These are phyloP conservation scores for Vigna mungo DNA, from an alignment of 306 rosid species.

Conservation along the genomic window DNA sequence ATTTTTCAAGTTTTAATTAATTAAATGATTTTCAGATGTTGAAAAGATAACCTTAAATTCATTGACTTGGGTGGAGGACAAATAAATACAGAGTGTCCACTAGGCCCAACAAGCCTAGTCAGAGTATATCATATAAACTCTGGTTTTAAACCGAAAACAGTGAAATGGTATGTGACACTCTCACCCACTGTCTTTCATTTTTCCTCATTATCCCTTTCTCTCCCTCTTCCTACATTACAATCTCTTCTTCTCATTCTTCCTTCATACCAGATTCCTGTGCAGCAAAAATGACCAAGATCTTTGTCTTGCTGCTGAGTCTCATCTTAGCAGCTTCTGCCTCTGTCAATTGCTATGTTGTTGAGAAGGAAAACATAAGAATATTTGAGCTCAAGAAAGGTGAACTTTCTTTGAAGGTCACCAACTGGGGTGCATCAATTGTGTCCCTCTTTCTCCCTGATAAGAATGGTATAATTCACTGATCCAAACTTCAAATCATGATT, in stretches of 20 bases:
- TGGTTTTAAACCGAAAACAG: slow-evolving; percentile 25
- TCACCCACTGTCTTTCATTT: background rate
- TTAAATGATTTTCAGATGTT: too few species aligned
- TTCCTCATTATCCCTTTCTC: background rate
- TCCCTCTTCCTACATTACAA: too few species aligned
- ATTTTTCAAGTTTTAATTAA: too few species aligned
- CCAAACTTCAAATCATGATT: background rate
- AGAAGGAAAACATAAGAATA: slow-evolving; percentile 33
- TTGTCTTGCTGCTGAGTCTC: slow-evolving; percentile 37
- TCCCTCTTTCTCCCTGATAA: slow-evolving; percentile 55
- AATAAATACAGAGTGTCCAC: background rate
- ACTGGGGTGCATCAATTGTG: slow-evolving; percentile 57
- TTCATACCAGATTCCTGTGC: background rate
- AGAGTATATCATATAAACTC: slow-evolving; percentile 6
- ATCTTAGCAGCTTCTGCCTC: slow-evolving; percentile 37
- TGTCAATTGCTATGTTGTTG: slow-evolving; percentile 31
- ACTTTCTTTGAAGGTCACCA: slow-evolving; percentile 52
- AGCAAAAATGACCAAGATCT: slow-evolving; percentile 43
- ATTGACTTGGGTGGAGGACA: background rate
- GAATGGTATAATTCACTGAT: slow-evolving; percentile 33
- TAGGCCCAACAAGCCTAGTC: slow-evolving; percentile 22
- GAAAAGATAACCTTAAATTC: background rate
- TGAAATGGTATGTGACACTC: background rate
- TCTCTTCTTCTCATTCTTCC: background rate
- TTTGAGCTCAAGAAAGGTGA: slow-evolving; percentile 57